Base-by-base conservation (phyloP, 1,139 yeast species). In the Suhomyces ambrosiae region DNA sequence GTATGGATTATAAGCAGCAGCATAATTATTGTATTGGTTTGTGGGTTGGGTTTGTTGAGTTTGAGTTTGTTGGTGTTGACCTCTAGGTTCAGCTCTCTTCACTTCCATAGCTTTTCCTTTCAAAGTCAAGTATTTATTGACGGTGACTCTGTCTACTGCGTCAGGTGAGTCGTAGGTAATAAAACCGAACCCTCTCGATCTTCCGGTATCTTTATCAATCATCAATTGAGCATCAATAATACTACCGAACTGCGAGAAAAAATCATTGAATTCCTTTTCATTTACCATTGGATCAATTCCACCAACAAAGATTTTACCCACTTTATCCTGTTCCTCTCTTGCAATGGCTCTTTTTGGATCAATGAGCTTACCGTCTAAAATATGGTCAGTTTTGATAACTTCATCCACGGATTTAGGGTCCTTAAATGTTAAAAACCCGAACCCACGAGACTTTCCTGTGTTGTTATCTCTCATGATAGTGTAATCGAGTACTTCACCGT, bases 341-440 rank as follows among this genome's bases (percentile, higher is more conserved):
- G 98, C 97, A 54, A 92, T 92, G 15, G 99, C 97, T 54, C 98
- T 79, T 63, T 92, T 92, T 28, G 99, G 98, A 58, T 92, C 99
- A 59, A 92, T 94, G 46, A 94, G 86, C 61, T 94, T 94, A 46
- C 98, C 98, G 57, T 92, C 99, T 44, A 92, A 71, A 35, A 87
- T 80, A 61, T 92, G 99, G 56, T 87, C 95, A 44, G 86, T 83
- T 48, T 81, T 82, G 50, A 92, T 79, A 33, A 92, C 98, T 47
- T 79, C 86, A 56, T 88, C 95, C 24, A 92, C 98, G 31, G 95
- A 81, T 19, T 72, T 64, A 10, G 96, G 79, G 46, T 84, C 86
- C 37, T 80, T 82, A 68, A 94, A 92, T 0, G 97, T 89, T 53
- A 92, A 74, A 58, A 92, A 92, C 0, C 97, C 99, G 65, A 94